Conservation (phyloP, 345 rosid genomes). For the Mallotus nudiflorus region DNA sequence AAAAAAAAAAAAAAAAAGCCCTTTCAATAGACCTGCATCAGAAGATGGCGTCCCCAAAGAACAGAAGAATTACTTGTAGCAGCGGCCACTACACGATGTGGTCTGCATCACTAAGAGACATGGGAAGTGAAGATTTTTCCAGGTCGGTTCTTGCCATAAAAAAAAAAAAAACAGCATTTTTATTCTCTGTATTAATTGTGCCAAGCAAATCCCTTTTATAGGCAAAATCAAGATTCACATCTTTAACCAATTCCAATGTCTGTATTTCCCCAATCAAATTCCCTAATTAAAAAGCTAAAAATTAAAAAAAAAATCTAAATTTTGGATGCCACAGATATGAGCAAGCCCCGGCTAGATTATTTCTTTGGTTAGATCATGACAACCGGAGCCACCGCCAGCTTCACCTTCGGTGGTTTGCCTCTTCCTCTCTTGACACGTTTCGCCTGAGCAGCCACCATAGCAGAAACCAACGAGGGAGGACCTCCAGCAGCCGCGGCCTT, state of each 20-base stretch:
- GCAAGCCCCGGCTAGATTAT: no score
- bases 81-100: conserved; percentile 30
- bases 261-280: conserved; percentile 57
- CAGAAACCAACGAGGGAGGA: not conserved
- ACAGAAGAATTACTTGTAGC: conserved; percentile 60
- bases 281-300: no score
- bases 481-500: conserved; percentile 43
- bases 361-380: no score
- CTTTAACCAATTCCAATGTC: conserved; percentile 65
- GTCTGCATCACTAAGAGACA: conserved; percentile 76
- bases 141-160: conserved; percentile 73
- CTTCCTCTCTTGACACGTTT: conserved; percentile 64
- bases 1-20: not conserved
- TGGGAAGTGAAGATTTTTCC: conserved; percentile 84
- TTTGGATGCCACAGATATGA: no score
- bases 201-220: conserved; percentile 69
- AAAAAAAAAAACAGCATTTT: conserved; percentile 41
- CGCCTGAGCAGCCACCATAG: conserved; percentile 17
- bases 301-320: no score
- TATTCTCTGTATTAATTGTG: no score
- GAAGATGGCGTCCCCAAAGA: conserved; percentile 73
- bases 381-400: conserved; percentile 64
- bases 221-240: conserved; percentile 65
- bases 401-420: conserved; percentile 82
- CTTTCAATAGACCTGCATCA: conserved; percentile 49